Conservation (phyloP, 2,329 filamentous ascomycete species). For the Trichoderma endophyticum region DNA sequence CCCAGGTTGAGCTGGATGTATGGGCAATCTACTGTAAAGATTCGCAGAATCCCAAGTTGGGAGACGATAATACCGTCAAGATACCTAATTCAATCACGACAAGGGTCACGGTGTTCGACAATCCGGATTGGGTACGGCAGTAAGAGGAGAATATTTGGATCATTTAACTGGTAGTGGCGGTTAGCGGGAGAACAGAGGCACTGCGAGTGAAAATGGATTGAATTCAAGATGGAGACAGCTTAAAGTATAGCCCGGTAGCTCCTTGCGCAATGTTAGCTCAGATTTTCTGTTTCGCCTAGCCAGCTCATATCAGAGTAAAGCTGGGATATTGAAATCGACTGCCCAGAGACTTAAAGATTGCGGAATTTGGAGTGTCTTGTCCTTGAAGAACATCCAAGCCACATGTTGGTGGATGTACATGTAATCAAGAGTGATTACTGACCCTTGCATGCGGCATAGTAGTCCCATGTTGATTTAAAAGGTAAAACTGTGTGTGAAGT, state of each 20-base stretch:
- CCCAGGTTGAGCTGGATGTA: not conserved
- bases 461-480: too few relatives aligned
- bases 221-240: not conserved
- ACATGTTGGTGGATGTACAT: not conserved
- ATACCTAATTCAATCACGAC: not conserved
- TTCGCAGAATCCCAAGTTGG: not conserved
- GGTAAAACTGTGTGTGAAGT: too few relatives aligned
- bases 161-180: rapidly evolving
- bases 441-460: too few relatives aligned
- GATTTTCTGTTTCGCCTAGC: not conserved
- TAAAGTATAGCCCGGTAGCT: not conserved
- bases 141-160: not conserved
- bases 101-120: not conserved
- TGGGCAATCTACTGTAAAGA: not conserved
- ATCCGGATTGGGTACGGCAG: not conserved
- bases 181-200: not conserved
- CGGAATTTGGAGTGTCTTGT: not conserved
- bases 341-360: not conserved
- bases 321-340: rapidly evolving
- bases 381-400: not conserved
- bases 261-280: not conserved
- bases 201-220: not conserved
- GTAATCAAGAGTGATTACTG: too few relatives aligned
- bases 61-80: not conserved
- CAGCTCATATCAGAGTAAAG: not conserved